Conservation (phyloP, 441 rosid species). For the Metrosideros polymorpha region DNA sequence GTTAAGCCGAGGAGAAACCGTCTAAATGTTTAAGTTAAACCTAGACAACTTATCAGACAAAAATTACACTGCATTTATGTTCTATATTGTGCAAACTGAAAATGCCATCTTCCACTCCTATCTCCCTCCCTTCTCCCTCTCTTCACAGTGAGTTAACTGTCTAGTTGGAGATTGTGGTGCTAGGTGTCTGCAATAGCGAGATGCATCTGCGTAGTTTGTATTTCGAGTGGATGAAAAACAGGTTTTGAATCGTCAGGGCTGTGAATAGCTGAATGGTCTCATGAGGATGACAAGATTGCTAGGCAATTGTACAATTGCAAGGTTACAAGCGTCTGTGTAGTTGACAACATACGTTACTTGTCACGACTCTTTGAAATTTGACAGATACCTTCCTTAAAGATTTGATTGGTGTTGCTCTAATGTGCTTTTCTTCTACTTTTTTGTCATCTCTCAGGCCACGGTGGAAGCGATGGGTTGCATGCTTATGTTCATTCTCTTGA, state of each 20-base stretch:
- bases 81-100: not conserved
- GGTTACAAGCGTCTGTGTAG: not conserved
- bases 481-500: slow-evolving; percentile 83
- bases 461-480: slow-evolving; percentile 92
- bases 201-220: not conserved
- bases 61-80: not conserved
- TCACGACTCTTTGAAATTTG: not conserved
- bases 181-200: not conserved
- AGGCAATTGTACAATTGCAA: not conserved
- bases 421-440: not conserved
- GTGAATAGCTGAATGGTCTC: not conserved
- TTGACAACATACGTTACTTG: not conserved
- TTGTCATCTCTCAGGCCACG: slow-evolving; percentile 46
- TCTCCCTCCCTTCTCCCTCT: not conserved
- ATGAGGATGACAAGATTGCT: not conserved
- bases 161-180: not conserved
- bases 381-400: not conserved
- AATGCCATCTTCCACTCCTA: not conserved
- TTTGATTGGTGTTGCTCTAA: not conserved
- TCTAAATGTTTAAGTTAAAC: not conserved
- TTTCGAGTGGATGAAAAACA: not conserved
- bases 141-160: not conserved
- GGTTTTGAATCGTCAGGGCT: not conserved
- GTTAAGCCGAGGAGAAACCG: not conserved
- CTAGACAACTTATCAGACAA: not conserved